Percentiles rank a stretch among this genome's conserved stretches.
Evolutionary conservation across 352 stramenopile species (phyloP).

Genomic region (Pythium dissimile): DNA sequence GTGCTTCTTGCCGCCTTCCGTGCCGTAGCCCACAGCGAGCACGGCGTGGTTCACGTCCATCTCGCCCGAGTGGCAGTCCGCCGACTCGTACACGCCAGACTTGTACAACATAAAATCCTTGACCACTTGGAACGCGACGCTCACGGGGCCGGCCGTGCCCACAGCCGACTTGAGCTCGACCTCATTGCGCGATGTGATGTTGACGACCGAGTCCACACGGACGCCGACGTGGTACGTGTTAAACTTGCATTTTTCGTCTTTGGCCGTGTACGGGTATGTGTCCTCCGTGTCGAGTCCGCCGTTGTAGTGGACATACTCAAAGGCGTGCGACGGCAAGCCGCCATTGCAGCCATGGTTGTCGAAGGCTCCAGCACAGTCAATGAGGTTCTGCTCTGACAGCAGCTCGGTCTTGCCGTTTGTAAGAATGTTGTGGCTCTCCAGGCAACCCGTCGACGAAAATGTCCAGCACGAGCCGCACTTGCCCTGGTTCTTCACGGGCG

Average conservation of each 20-base stretch:
- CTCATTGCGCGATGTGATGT: slow-evolving; percentile 83
- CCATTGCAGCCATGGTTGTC: slow-evolving; percentile 97
- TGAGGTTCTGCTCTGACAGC: slow-evolving; percentile 97
- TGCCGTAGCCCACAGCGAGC: slow-evolving; percentile 96
- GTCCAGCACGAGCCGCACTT: slow-evolving; percentile 98
- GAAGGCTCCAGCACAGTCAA: slow-evolving; percentile 93
- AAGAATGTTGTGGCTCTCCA: slow-evolving; percentile 96
- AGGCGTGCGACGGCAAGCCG: slow-evolving; percentile 96
- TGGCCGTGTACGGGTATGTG: slow-evolving; percentile 74
- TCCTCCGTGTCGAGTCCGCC: slow-evolving; percentile 81
- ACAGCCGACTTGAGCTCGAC: slow-evolving; percentile 69
- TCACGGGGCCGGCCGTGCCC: slow-evolving; percentile 64
- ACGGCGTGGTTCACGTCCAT: slow-evolving; percentile 91
- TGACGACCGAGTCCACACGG: slow-evolving; percentile 74
- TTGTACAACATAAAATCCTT: slow-evolving; percentile 90
- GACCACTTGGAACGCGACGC: slow-evolving; percentile 85
- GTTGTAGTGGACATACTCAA: slow-evolving; percentile 94
- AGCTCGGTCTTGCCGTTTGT: slow-evolving; percentile 89
- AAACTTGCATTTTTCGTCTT: slow-evolving; percentile 80
- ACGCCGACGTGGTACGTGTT: slow-evolving; percentile 68
- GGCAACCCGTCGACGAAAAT: slow-evolving; percentile 96
- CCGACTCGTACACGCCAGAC: slow-evolving; percentile 84
- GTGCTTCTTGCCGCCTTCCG: slow-evolving; percentile 84
- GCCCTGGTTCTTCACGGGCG: slow-evolving; percentile 98
- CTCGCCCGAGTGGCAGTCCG: slow-evolving; percentile 74